Base-by-base conservation (phyloP, 805 yeast genomes). In the Clavispora asparagi region DNA sequence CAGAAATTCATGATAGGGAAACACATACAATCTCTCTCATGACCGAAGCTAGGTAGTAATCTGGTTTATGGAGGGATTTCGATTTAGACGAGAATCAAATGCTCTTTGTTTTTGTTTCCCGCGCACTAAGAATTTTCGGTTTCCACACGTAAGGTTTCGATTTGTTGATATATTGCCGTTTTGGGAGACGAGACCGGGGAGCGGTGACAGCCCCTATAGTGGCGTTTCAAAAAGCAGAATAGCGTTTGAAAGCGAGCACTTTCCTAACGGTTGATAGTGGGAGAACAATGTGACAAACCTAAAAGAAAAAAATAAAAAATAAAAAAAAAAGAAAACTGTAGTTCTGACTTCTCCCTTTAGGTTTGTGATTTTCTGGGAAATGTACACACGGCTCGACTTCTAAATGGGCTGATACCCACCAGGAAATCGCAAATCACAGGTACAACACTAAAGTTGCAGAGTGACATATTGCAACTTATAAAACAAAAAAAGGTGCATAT, bases 21-120 rank as follows among this genome's bases (percentile, higher is more conserved):
- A 14, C 23, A 33, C 64, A 45, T 60, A 60, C 64, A 53, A 60
- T 60, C 56, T 60, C 64, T 59, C 64, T 60, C 64, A 60, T 60
- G 45, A 42, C 37, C 37, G 13, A 9, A 33, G 37, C 13, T 6
- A 17, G 35, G 37, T 31, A 33, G 9, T 33, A 32, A n/a, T 40
- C 40, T 32, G 40, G 36, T 19, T 19, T 44, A 39, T 43, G 43
- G 37, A n/a, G 38, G 46, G 41, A 41, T 38, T 35, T 30, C 35
- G 49, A 35, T 46, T 39, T 37, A 43, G 45, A 42, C 43, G 45
- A 40, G 44, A 42, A 43, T 23, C 30, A 33, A 33, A 33, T 33
- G 37, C 13, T 33, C 37, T 33, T 43, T 48, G 46, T 54, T 55
- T 54, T 54, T 51, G 56, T 54, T 54, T 52, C 52, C 51, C 38